Percentiles rank a stretch among this genome's conserved stretches.
Evolutionary conservation across 805 yeast species (phyloP).

Genomic region (Candida vartiovaarae): DNA sequence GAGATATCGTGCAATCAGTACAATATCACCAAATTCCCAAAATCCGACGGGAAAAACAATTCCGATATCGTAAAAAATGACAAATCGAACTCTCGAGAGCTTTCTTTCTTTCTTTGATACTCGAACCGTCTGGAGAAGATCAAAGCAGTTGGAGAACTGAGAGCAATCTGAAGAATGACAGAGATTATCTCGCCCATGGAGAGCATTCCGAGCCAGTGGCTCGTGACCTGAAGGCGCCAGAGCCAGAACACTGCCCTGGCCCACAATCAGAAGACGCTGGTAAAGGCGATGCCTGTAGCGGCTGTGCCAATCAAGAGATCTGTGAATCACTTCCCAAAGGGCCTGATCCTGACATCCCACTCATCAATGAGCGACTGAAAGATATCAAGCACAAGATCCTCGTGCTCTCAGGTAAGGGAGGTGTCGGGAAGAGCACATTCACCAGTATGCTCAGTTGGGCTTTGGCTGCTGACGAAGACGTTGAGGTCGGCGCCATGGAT

Average conservation of each 20-base stretch:
- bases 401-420: slow-evolving; percentile 84
- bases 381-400: slow-evolving; percentile 72
- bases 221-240: slow-evolving; percentile 49
- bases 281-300: slow-evolving; percentile 84
- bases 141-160: too few relatives aligned
- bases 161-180: too few relatives aligned
- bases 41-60: too few relatives aligned
- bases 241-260: slow-evolving; percentile 98
- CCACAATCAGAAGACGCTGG: slow-evolving; percentile 95
- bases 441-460: slow-evolving; percentile 98
- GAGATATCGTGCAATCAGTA: too few relatives aligned
- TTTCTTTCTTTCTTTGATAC: too few relatives aligned
- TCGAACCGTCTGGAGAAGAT: too few relatives aligned
- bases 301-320: slow-evolving; percentile 89
- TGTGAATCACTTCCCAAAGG: slow-evolving; percentile 88
- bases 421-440: slow-evolving; percentile 96
- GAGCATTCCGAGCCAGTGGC: slow-evolving; percentile 14
- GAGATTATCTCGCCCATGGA: slow-evolving; percentile 7
- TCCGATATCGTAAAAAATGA: too few relatives aligned
- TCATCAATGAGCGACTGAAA: slow-evolving; percentile 60
- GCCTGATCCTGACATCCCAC: slow-evolving; percentile 88
- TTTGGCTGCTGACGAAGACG: slow-evolving; percentile 53
- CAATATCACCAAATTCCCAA: too few relatives aligned
- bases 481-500: slow-evolving; percentile 96
- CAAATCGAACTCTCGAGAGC: too few relatives aligned